Percentiles rank a stretch among this genome's conserved stretches.
These are phyloP conservation scores for Coemansia sp. DNA, from an alignment of 192 early-diverging fungal species.

Conservation along the genomic window DNA sequence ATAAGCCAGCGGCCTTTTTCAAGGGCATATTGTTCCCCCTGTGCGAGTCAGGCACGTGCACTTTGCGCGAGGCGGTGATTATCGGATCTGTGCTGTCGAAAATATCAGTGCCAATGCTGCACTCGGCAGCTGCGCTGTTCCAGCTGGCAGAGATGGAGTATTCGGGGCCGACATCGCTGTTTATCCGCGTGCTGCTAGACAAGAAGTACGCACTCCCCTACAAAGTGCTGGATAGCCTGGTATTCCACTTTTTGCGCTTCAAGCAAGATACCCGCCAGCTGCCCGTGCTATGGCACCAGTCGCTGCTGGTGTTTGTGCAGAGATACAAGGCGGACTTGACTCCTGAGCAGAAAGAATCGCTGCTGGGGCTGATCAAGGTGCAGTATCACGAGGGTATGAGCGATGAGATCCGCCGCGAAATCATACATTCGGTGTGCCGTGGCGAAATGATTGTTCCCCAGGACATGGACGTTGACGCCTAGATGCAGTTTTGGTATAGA, in stretches of 20 bases:
- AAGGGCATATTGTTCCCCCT: conserved; percentile 95
- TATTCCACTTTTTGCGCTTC: conserved; percentile 95
- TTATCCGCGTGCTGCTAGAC: conserved; percentile 93
- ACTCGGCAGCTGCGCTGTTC: conserved; percentile 90
- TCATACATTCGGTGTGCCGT: conserved; percentile 68
- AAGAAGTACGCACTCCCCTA: conserved; percentile 98
- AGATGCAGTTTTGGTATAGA: not conserved
- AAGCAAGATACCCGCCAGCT: conserved; percentile 75
- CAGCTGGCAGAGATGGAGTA: conserved; percentile 98
- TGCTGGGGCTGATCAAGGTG: conserved; percentile 76
- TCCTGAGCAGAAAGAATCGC: conserved; percentile 88
- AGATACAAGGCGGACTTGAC: conserved; percentile 95
- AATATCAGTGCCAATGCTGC: conserved; percentile 91
- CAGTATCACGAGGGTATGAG: conserved; percentile 82
- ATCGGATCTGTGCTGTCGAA: conserved; percentile 88
- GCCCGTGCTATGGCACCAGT: conserved; percentile 98
- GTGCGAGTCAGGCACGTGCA: conserved; percentile 89
- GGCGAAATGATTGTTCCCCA: conserved; percentile 65
- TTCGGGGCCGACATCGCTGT: conserved; percentile 89
- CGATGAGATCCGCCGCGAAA: conserved; percentile 91
- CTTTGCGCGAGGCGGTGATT: conserved; percentile 94
- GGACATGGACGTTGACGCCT: conserved; percentile 47
- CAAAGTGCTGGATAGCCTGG: conserved; percentile 93
- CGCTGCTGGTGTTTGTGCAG: conserved; percentile 93
- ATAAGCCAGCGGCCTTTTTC: conserved; percentile 97